Evolutionary conservation across 495 filamentous ascomycete genomes (phyloP).

Genomic region (Lasiosphaeriaceae sp.): DNA sequence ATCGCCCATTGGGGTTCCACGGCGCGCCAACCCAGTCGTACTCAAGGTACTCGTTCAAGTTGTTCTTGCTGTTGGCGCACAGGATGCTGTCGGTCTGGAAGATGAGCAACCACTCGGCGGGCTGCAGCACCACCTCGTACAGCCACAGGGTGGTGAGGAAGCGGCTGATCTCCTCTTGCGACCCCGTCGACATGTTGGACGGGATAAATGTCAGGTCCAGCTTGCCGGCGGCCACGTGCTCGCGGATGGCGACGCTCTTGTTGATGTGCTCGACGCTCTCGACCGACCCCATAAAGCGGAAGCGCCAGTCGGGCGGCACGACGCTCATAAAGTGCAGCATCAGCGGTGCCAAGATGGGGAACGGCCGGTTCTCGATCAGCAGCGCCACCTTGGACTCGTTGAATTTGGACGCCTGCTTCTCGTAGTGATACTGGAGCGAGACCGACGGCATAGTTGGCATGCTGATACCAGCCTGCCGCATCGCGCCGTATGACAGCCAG

Average conservation of each 20-base stretch:
- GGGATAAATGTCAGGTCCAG: constrained; percentile 46
- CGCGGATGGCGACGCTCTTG: constrained; percentile 33
- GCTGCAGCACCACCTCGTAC: constrained; percentile 40
- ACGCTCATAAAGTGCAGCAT: constrained; percentile 50
- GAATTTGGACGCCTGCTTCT: constrained; percentile 28
- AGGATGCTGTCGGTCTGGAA: constrained; percentile 51
- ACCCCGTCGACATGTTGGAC: constrained; percentile 36
- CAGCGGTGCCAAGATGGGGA: constrained; percentile 40
- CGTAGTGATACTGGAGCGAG: constrained; percentile 27
- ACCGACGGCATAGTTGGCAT: constrained; percentile 30
- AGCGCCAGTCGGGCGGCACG: constrained; percentile 51
- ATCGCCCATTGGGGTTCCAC: constrained; percentile 38
- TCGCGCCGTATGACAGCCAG: constrained; percentile 14
- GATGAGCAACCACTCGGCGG: constrained; percentile 43
- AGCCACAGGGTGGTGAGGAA: constrained; percentile 45
- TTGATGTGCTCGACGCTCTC: constrained; percentile 37
- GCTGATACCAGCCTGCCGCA: constrained; percentile 7
- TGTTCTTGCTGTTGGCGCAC: constrained; percentile 43
- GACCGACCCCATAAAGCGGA: constrained; percentile 46
- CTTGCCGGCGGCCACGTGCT: constrained; percentile 38
- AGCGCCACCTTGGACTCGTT: constrained; percentile 49
- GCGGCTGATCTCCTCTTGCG: constrained; percentile 42
- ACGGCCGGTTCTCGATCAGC: constrained; percentile 45
- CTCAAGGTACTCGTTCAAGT: constrained; percentile 44
- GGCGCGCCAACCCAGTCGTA: constrained; percentile 54